Base-by-base conservation (phyloP, 352 stramenopile species). In the Globisporangium sylvaticum region DNA sequence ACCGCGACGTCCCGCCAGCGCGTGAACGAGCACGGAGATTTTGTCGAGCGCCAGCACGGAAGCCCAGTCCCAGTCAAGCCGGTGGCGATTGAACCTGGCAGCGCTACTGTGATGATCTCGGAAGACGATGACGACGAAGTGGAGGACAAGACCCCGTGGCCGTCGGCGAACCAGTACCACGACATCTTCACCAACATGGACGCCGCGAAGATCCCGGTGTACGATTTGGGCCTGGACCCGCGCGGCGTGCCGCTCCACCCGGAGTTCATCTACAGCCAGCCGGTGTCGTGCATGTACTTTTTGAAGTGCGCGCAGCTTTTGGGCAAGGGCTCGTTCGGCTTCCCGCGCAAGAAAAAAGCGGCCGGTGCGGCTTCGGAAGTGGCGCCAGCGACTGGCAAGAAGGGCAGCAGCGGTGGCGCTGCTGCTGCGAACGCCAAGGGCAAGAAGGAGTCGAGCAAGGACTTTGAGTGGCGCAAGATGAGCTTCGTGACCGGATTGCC, bases 401-500 rank as follows among this genome's bases (percentile, higher is more conserved):
- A 71, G 59, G 67, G 58, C 32, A 69, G 34, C 56, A 60, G 15
- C 53, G 18, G 5, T 34, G 80, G 76, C 25, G n/a, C n/a, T n/a
- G n/a, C n/a, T n/a, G n/a, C n/a, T n/a, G 80, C 72, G 42, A 59
- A 39, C 5, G 39, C 24, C 3, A 73, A 71, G 67, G 60, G 64
- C 53, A 83, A 80, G 69, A 83, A 80, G 50, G 72, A 81, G 55
- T 74, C 69, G 58, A 88, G 77, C 71, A 91, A 90, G 67, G 81
- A 91, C 63, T 91, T 88, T 68, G 81, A 90, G 62, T 92, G 84
- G 84, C 81, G 84, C 64, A 92, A 92, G 62, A 92, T 90, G 84
- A 90, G 80, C 69, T 92, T 92, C 61, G 81, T 92, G 46, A 92
- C 84, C n/a, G 84, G 78, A 0, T 60, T 92, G 52, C 81, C 84